These are phyloP conservation scores for Chondrostereum purpureum DNA, from an alignment of 1,284 basidiomycete species.

Conservation along the genomic window DNA sequence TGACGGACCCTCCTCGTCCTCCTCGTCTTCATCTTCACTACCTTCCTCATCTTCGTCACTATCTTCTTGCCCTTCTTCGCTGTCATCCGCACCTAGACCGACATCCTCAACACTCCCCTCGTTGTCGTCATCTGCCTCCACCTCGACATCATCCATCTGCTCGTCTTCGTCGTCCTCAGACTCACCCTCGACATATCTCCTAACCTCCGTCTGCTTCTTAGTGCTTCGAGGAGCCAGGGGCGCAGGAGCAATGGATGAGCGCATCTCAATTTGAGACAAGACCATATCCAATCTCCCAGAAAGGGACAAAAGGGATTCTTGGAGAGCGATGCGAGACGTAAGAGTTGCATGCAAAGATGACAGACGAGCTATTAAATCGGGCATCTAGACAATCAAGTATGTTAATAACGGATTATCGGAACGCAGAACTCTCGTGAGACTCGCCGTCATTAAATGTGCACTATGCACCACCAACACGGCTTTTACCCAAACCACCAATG, in stretches of 20 bases:
- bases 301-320: constrained; percentile 81
- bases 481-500: constrained; percentile 85
- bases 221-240: constrained; percentile 38
- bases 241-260: constrained; percentile 58
- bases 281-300: constrained; percentile 91
- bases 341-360: constrained; percentile 82
- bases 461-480: constrained; percentile 85
- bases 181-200: constrained; percentile 69
- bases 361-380: constrained; percentile 78
- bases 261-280: constrained; percentile 87
- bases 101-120: constrained; percentile 66
- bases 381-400: too few species aligned
- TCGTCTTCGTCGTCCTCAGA: constrained; percentile 54
- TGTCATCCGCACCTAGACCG: constrained; percentile 53
- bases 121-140: constrained; percentile 59
- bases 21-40: constrained; percentile 45
- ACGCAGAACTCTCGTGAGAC: too few species aligned
- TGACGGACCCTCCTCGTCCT: constrained; percentile 44
- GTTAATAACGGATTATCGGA: too few species aligned
- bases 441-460: constrained; percentile 88
- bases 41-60: constrained; percentile 45
- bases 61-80: constrained; percentile 43
- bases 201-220: constrained; percentile 33
- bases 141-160: constrained; percentile 62
- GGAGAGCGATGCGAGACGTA: constrained; percentile 72